Conservation (phyloP, 768 basidiomycete species). For the Xerocomus brunneocitrinus region DNA sequence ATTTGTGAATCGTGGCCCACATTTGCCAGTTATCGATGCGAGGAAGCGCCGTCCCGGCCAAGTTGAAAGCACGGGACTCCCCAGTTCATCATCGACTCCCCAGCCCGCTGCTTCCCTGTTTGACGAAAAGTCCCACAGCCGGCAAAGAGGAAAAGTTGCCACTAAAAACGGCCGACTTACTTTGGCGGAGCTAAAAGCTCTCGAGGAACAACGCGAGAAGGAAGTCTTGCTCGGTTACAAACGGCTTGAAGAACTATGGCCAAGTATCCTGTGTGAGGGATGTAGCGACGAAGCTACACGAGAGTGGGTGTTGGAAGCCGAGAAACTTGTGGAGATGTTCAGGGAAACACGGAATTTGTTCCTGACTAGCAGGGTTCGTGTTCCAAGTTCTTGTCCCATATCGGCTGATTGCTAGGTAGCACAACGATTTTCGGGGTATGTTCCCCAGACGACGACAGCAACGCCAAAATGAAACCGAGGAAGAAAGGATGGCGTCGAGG, state of each 20-base stretch:
- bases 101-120: conserved; percentile 52
- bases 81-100: conserved; percentile 12
- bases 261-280: conserved; percentile 39
- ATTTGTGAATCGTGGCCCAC: conserved; percentile 45
- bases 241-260: conserved; percentile 61
- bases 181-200: conserved; percentile 52
- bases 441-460: conserved; percentile 46
- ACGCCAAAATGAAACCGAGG: conserved; percentile 50
- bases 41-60: conserved; percentile 45
- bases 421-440: conserved; percentile 65
- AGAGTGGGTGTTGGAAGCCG: conserved; percentile 81
- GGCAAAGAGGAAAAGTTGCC: conserved; percentile 30
- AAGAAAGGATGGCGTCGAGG: conserved; percentile 71
- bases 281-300: conserved; percentile 50
- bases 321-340: conserved; percentile 82
- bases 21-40: conserved; percentile 50
- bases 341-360: conserved; percentile 82
- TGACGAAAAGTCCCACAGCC: conserved; percentile 45
- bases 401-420: conserved; percentile 24
- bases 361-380: conserved; percentile 63
- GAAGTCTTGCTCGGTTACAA: conserved; percentile 57
- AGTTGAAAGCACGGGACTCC: conserved; percentile 14
- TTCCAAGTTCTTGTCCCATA: not conserved
- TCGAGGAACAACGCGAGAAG: conserved; percentile 63
- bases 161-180: conserved; percentile 44